Evolutionary conservation across 306 rosid species (phyloP).

Genomic region (cucumber (Cucumis sativus)): Cucumber_9930_V3 NC_026659.2:2028501-2029000

Average conservation of each 20-base stretch:
- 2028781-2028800: not conserved
- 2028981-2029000: not conserved
- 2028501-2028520: too few species aligned
- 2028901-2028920: not conserved
- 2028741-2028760: not conserved
- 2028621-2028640: too few species aligned
- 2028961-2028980: not conserved
- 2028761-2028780: not conserved
- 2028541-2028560: too few species aligned
- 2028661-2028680: too few species aligned
- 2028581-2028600: too few species aligned
- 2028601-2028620: too few species aligned
- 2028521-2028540: too few species aligned
- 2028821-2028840: slow-evolving; percentile 1
- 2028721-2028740: not conserved
- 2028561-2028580: too few species aligned
- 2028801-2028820: not conserved
- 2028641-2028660: too few species aligned
- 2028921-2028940: not conserved
- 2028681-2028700: not conserved
- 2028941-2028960: not conserved
- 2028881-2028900: not conserved
- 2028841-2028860: not conserved
- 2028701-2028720: not conserved
- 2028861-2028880: not conserved